Evolutionary conservation across 352 stramenopile genomes (phyloP).

Genomic region (Phytophthora litchii): DNA sequence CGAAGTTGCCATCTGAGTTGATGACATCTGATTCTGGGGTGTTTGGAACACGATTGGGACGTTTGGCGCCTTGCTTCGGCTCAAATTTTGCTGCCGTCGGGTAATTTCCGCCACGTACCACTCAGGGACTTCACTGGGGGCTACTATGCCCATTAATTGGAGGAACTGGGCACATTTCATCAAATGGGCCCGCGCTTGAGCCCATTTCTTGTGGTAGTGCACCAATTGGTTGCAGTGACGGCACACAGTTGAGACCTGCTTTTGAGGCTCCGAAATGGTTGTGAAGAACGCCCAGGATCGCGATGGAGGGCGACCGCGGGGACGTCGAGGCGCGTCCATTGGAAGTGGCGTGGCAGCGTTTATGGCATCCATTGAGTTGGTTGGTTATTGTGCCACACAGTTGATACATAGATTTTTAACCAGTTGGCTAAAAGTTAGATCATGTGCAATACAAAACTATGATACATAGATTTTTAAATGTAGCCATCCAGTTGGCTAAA

Average conservation of each 20-base stretch:
- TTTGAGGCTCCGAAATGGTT: constrained; percentile 49
- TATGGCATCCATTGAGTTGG: no score
- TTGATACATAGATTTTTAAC: no score
- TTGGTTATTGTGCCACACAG: no score
- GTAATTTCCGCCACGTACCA: constrained; percentile 57
- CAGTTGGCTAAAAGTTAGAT: no score
- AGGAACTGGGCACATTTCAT: constrained; percentile 62
- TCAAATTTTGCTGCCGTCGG: constrained; percentile 32
- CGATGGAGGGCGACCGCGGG: constrained; percentile 47
- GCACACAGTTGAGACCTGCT: constrained; percentile 43
- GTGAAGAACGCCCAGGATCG: constrained; percentile 69
- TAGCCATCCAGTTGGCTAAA: no score
- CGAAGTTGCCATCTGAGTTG: background rate
- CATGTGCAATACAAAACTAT: no score
- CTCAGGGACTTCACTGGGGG: constrained; percentile 39
- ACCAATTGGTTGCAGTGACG: constrained; percentile 55
- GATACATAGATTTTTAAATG: no score
- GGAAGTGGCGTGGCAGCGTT: no score
- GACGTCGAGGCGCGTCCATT: constrained; percentile 16
- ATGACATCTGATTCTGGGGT: constrained; percentile 11
- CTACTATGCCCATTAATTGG: constrained; percentile 37
- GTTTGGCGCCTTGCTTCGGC: background rate
- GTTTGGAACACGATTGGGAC: constrained; percentile 5
- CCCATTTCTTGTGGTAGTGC: constrained; percentile 69
- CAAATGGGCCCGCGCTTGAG: constrained; percentile 59